Conservation (phyloP, 495 filamentous ascomycete genomes). For the Annulohypoxylon maeteangense region DNA sequence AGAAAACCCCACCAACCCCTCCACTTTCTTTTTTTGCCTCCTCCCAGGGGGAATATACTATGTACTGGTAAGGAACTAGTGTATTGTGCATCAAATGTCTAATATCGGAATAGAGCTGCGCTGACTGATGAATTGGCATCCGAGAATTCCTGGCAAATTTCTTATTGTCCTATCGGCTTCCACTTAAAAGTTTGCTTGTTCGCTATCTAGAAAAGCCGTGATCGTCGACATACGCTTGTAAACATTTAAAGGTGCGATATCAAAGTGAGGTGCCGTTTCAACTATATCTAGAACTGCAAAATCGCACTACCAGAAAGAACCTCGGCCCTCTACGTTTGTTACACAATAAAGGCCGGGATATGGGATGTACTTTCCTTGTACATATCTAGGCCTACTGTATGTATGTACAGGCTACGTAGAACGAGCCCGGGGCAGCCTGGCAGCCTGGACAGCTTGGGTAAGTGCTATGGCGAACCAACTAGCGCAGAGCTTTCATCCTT, state of each 20-base stretch:
- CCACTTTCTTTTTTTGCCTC: slow-evolving; percentile 21
- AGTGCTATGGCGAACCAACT: slow-evolving; percentile 15
- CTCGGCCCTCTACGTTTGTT: neutral
- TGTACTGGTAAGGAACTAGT: neutral
- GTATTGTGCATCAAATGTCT: neutral
- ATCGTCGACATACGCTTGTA: neutral
- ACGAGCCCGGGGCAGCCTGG: neutral
- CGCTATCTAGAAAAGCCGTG: neutral
- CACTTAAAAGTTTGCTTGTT: neutral
- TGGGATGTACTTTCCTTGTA: slow-evolving; percentile 3
- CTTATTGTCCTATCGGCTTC: neutral
- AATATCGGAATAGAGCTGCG: slow-evolving; percentile 7
- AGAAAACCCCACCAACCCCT: slow-evolving; percentile 15
- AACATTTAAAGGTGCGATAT: neutral
- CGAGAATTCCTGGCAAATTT: slow-evolving; percentile 6
- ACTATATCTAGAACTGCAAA: neutral
- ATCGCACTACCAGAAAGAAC: neutral
- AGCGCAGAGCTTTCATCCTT: slow-evolving; percentile 28
- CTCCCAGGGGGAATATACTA: neutral
- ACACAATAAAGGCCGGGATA: slow-evolving; percentile 2
- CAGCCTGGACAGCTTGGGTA: slow-evolving; percentile 2
- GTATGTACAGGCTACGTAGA: slow-evolving; percentile 1
- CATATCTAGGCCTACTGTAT: neutral
- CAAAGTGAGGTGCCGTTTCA: neutral
- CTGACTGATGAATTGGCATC: slow-evolving; percentile 4